phyloP scores from a whole-genome alignment of 176 grass and related monocot genomes.

The Dendrocalamus sinicus region DNA sequence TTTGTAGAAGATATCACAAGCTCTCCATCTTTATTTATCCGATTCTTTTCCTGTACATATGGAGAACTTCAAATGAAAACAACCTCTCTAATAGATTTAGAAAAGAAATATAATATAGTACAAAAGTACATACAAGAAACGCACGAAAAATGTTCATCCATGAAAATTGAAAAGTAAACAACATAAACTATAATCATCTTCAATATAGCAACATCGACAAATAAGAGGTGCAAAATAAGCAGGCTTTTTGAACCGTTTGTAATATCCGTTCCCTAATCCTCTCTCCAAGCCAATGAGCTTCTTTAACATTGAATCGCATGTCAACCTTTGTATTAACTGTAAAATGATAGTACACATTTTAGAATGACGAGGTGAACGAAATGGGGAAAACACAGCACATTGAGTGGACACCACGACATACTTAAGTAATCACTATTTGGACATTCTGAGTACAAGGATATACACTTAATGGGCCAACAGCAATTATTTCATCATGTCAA shows the following conservation, averaged over 20 bases:
- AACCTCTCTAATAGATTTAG: background rate
- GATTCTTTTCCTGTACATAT: slow-evolving; percentile 80
- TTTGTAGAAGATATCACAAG: slow-evolving; percentile 98
- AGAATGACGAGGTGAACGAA: background rate
- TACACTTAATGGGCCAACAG: background rate
- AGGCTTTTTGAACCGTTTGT: slow-evolving; percentile 69
- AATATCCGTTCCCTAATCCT: slow-evolving; percentile 84
- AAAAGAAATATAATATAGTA: background rate
- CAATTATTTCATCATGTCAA: slow-evolving; percentile 19
- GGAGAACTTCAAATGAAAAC: slow-evolving; percentile 24
- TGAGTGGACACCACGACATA: background rate
- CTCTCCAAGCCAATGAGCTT: slow-evolving; percentile 90
- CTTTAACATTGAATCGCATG: slow-evolving; percentile 93
- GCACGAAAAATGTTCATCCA: background rate
- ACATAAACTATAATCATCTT: background rate
- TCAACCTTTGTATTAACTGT: slow-evolving; percentile 98
- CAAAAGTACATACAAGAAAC: slow-evolving; percentile 15
- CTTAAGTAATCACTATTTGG: slow-evolving; percentile 16
- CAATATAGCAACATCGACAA: background rate
- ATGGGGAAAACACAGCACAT: background rate
- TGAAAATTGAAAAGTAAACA: background rate
- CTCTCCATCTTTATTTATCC: slow-evolving; percentile 92
- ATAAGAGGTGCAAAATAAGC: slow-evolving; percentile 16
- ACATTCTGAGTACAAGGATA: background rate
- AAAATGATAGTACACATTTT: slow-evolving; percentile 26